phyloP scores from a whole-genome alignment of 306 rosid genomes.

The Trifolium subterraneum region DNA sequence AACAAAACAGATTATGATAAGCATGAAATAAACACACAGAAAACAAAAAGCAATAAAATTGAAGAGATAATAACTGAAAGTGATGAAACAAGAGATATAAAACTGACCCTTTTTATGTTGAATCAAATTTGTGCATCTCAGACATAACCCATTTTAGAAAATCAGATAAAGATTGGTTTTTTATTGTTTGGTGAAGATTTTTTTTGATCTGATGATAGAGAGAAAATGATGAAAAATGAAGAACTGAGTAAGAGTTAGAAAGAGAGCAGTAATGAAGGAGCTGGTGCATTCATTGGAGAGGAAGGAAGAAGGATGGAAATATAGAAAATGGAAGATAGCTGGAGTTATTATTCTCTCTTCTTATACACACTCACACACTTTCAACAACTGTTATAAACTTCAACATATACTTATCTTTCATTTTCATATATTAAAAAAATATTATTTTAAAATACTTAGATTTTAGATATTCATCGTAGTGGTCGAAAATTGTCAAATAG shows the following conservation, averaged over 20 bases:
- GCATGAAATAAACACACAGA: slow-evolving; percentile 22
- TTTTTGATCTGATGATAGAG: slow-evolving; percentile 46
- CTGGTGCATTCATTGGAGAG: slow-evolving; percentile 33
- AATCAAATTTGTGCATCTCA: slow-evolving; percentile 42
- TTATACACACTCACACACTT: not conserved
- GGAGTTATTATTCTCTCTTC: not conserved
- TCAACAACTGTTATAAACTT: not conserved
- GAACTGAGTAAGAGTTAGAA: slow-evolving; percentile 39
- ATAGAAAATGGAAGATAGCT: slow-evolving; percentile 33
- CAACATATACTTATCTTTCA: slow-evolving; percentile 1
- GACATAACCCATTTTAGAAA: slow-evolving; percentile 40
- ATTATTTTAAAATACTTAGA: not conserved
- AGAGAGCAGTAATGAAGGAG: slow-evolving; percentile 46
- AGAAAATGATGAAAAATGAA: slow-evolving; percentile 38
- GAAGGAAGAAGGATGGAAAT: slow-evolving; percentile 36
- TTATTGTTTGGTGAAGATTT: slow-evolving; percentile 11
- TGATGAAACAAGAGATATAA: slow-evolving; percentile 40
- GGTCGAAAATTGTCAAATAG: too few species aligned
- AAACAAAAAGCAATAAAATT: slow-evolving; percentile 1
- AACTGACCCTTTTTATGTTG: slow-evolving; percentile 51
- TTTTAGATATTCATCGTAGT: too few species aligned
- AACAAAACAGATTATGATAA: slow-evolving; percentile 29
- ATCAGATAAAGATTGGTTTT: slow-evolving; percentile 38
- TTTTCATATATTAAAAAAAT: not conserved
- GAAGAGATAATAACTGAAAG: slow-evolving; percentile 17